Conservation (phyloP, 1,139 yeast species). For the Candida mesenterica region DNA sequence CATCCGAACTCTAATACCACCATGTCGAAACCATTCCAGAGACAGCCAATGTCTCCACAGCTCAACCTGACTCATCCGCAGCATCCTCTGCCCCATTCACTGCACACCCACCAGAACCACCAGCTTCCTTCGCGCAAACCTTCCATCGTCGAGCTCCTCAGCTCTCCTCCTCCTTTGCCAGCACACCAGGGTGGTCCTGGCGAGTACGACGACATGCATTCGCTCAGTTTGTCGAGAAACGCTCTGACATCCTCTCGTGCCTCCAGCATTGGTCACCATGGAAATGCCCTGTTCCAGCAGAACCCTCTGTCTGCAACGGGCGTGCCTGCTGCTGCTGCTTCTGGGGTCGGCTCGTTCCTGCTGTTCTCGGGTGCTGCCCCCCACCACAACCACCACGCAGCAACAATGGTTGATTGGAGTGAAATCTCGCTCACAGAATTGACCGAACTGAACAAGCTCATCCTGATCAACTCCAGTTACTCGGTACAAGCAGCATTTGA, state of each 20-base stretch:
- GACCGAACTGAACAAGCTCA: slow-evolving; percentile 74
- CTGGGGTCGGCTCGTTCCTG: too few species aligned
- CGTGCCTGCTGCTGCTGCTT: not conserved
- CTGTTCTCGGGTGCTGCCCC: too few species aligned
- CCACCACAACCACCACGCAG: slow-evolving; percentile 11
- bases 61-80: slow-evolving; percentile 10
- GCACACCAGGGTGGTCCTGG: slow-evolving; percentile 13
- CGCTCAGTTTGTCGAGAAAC: slow-evolving; percentile 45
- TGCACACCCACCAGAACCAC: slow-evolving; percentile 14
- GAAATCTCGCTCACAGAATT: slow-evolving; percentile 69
- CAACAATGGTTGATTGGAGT: slow-evolving; percentile 59
- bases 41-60: slow-evolving; percentile 17
- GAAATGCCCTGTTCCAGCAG: slow-evolving; percentile 9
- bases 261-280: slow-evolving; percentile 20
- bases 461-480: slow-evolving; percentile 57
- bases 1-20: too few species aligned
- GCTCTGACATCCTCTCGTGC: slow-evolving; percentile 38
- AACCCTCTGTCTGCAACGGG: not conserved
- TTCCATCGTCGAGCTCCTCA: slow-evolving; percentile 77
- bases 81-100: slow-evolving; percentile 10
- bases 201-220: slow-evolving; percentile 34
- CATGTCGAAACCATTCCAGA: slow-evolving; percentile 13
- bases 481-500: slow-evolving; percentile 90
- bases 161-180: slow-evolving; percentile 78
- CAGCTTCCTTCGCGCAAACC: slow-evolving; percentile 49